Conservation (phyloP, 2,329 filamentous ascomycete genomes). For the Fusarium nematophilum region DNA sequence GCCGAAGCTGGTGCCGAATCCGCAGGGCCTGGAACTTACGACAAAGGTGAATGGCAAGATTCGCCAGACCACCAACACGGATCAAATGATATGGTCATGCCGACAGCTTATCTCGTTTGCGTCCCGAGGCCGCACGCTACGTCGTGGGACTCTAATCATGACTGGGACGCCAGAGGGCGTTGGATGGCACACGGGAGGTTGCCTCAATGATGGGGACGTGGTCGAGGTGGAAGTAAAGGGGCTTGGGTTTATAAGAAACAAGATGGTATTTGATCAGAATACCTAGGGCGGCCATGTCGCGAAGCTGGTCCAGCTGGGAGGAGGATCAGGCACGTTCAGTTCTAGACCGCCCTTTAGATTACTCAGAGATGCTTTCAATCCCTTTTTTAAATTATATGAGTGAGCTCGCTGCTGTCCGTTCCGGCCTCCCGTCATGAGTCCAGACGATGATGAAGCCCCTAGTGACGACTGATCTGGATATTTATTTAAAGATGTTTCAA, state of each 20-base stretch:
- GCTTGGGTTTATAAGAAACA: constrained; percentile 9
- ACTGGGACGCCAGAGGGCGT: constrained; percentile 9
- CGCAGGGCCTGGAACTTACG: constrained; percentile 5
- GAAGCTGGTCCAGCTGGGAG: no score
- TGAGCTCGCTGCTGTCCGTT: no score
- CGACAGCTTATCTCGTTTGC: constrained; percentile 14
- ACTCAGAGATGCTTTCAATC: no score
- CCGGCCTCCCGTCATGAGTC: no score
- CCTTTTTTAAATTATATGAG: no score
- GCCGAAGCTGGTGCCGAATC: constrained; percentile 4
- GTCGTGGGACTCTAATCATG: constrained; percentile 18
- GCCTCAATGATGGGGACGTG: constrained; percentile 5
- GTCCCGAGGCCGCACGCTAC: constrained; percentile 7
- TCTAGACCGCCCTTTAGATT: no score
- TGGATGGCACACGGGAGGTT: constrained; percentile 7
- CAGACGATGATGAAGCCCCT: no score
- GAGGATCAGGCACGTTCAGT: no score
- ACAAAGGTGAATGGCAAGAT: constrained; percentile 14
- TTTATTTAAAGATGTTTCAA: no score
- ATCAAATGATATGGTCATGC: constrained; percentile 13
- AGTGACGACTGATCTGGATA: no score
- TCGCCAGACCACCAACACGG: constrained; percentile 9
- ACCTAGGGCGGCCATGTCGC: no score
- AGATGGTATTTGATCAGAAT: constrained; percentile 13
- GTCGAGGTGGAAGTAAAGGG: constrained; percentile 6